phyloP scores from a whole-genome alignment of 345 rosid species.

The Triadica sebifera region DNA sequence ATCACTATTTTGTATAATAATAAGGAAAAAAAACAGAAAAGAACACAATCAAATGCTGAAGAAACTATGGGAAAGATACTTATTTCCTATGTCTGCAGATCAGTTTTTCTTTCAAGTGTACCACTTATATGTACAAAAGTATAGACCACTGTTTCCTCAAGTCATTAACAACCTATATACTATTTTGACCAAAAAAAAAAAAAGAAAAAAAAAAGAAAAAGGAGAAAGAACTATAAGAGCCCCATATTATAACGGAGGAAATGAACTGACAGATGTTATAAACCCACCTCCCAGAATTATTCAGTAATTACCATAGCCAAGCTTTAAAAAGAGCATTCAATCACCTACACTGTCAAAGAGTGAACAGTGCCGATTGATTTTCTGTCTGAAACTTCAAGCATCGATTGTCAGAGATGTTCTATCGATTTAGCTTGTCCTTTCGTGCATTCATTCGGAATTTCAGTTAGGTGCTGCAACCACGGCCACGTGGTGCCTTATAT shows the following conservation, averaged over 20 bases:
- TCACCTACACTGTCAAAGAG: not conserved
- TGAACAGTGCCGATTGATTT: not conserved
- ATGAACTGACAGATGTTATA: not conserved
- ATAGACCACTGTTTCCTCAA: not conserved
- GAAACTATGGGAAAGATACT: not conserved
- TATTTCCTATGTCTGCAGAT: slow-evolving; percentile 3
- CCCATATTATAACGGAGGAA: not conserved
- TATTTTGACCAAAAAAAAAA: not conserved
- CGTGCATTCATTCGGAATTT: no score
- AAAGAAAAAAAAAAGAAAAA: not conserved
- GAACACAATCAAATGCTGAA: no score
- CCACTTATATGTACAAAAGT: not conserved
- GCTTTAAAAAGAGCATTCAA: slow-evolving; percentile 5
- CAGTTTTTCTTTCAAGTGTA: not conserved
- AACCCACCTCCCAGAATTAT: not conserved
- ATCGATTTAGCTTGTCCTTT: no score
- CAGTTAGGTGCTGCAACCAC: slow-evolving; percentile 54
- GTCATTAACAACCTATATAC: no score
- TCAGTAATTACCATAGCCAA: no score
- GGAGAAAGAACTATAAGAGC: not conserved
- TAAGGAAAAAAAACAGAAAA: no score
- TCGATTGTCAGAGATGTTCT: no score
- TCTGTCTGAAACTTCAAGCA: not conserved
- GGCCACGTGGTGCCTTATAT: slow-evolving; percentile 25
- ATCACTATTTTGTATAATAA: no score